phyloP scores from a whole-genome alignment of 169 alveolate genomes.

The Toxoplasma gondii region DNA sequence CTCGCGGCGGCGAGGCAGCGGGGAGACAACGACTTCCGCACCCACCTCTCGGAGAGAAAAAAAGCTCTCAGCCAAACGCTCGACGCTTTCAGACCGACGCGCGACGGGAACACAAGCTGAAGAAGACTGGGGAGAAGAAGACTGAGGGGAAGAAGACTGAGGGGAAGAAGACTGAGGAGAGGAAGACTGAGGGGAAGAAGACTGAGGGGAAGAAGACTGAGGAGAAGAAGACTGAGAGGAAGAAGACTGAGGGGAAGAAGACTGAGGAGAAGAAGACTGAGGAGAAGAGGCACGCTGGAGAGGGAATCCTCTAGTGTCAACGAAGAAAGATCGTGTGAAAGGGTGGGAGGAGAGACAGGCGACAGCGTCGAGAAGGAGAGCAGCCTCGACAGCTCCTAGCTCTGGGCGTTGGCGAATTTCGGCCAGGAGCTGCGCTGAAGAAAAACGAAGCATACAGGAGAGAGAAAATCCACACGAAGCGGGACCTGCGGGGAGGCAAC shows the following conservation, averaged over 20 bases:
- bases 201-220: no score
- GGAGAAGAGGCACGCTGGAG: not conserved
- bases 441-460: not conserved
- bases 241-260: not conserved
- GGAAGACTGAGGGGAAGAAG: no score
- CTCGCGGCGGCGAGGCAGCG: not conserved
- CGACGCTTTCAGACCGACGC: not conserved
- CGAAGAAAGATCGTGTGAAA: not conserved
- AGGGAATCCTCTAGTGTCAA: not conserved
- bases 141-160: not conserved
- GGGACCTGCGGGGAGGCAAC: no score
- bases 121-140: not conserved
- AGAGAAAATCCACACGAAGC: no score
- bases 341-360: not conserved
- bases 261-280: not conserved
- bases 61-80: not conserved
- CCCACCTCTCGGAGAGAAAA: not conserved
- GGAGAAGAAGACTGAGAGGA: not conserved
- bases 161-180: no score
- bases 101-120: not conserved
- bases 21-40: not conserved
- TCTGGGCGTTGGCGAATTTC: not conserved
- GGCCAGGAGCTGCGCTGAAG: not conserved
- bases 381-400: not conserved
- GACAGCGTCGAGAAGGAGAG: constrained; percentile 9